These are phyloP conservation scores for Oemleria cerasiformis DNA, from an alignment of 306 rosid species.

Conservation along the genomic window DNA sequence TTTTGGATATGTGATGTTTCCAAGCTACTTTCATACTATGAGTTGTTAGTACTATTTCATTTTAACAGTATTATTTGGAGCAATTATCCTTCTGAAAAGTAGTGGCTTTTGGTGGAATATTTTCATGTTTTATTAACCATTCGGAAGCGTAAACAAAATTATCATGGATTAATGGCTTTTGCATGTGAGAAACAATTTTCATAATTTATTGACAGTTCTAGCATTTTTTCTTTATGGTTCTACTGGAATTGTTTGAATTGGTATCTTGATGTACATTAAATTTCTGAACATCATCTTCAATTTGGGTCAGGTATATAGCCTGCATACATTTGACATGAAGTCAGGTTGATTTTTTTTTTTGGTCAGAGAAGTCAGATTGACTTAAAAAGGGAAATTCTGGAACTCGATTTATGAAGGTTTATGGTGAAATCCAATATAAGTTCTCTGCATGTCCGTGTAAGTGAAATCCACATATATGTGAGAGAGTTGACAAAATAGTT, in stretches of 20 bases:
- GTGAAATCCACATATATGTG: too few relatives aligned
- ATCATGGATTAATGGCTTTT: not conserved
- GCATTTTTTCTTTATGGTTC: not conserved
- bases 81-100: not conserved
- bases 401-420: not conserved
- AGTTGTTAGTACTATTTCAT: not conserved
- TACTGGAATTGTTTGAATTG: not conserved
- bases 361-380: too few relatives aligned
- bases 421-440: not conserved
- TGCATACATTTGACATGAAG: not conserved
- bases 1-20: not conserved
- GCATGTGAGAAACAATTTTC: not conserved
- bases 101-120: not conserved
- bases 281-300: not conserved
- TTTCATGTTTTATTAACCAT: not conserved
- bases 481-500: too few relatives aligned
- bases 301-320: too few relatives aligned
- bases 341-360: too few relatives aligned
- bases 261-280: not conserved
- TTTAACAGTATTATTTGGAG: not conserved
- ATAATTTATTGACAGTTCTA: not conserved
- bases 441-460: too few relatives aligned
- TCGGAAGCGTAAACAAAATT: not conserved
- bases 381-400: not conserved
- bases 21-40: not conserved